Base-by-base conservation (phyloP, 2,329 filamentous ascomycete genomes). In the Ceratocystis huliohia region DNA sequence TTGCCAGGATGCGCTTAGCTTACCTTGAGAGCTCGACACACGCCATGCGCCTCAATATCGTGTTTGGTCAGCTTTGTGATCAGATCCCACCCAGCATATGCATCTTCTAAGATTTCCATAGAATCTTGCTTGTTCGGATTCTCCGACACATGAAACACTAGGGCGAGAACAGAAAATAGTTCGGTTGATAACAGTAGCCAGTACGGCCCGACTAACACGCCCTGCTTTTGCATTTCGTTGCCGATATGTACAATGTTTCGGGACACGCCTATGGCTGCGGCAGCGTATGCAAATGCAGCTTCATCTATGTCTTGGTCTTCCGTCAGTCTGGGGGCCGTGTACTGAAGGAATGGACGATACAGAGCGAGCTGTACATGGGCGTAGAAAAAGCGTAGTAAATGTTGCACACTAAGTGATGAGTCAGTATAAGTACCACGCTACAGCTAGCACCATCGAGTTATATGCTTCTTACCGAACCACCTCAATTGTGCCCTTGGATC, bases 121-220 rank as follows among this genome's bases (percentile, higher is more conserved):
- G 87, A 86, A 1, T 87, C 88, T 3, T 82, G 78, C 72, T 88
- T 90, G 68, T 89, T 84, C 0, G 88, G 88, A 69, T 93, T 93
- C 73, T 93, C 89, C 15, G 91, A 78, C 0, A 88, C 87, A 72
- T 88, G 93, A 72, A 90, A 94, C 0, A 93, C 80, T 59, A 94
- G 78, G 0, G 89, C 89, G 41, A 94, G 78, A 41, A 93, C 88
- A 15, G 88, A 86, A 73, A 91, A 92, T 76, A 91, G 92, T 17
- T 89, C 88, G 1, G 88, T 91, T 73, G 91, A 93, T 73, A 93
- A 84, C 70, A 89, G 88, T 72, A 93, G 93, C 89, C 89, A 94
- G 74, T 91, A 92, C 0, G 89, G 88, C 0, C 89, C 90, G 69
- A 88, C 87, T n/a, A 94, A 78, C 5, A 90, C 79, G 3, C 86